These are phyloP conservation scores for Fusarium anguioides DNA, from an alignment of 2,329 filamentous ascomycete genomes.

Conservation along the genomic window DNA sequence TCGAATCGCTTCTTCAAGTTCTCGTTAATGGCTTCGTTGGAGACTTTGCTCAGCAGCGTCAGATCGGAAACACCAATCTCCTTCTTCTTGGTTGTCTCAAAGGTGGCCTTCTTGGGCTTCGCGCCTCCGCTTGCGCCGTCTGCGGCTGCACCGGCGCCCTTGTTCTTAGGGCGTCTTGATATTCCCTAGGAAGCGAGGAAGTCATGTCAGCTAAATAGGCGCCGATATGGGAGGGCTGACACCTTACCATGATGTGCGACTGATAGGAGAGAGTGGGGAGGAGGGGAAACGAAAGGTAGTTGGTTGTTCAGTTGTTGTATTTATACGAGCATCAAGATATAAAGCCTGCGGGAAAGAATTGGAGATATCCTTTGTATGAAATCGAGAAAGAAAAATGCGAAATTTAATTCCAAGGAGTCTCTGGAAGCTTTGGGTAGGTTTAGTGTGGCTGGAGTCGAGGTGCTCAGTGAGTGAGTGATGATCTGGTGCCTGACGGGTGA, in stretches of 20 bases:
- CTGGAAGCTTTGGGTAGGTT: slow-evolving; percentile 40
- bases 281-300: slow-evolving; percentile 29
- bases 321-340: slow-evolving; percentile 45
- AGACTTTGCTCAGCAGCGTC: slow-evolving; percentile 97
- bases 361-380: slow-evolving; percentile 18
- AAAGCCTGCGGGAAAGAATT: slow-evolving; percentile 18
- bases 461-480: slow-evolving; percentile 43
- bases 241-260: slow-evolving; percentile 50
- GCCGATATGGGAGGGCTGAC: slow-evolving; percentile 18
- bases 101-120: slow-evolving; percentile 94
- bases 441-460: slow-evolving; percentile 46
- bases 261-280: slow-evolving; percentile 27
- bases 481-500: slow-evolving; percentile 51
- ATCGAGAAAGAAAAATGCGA: slow-evolving; percentile 36
- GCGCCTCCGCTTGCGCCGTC: slow-evolving; percentile 56
- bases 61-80: slow-evolving; percentile 98
- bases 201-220: slow-evolving; percentile 27
- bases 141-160: slow-evolving; percentile 53
- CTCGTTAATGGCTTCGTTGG: slow-evolving; percentile 99
- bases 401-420: slow-evolving; percentile 37
- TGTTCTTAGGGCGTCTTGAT: slow-evolving; percentile 56
- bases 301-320: slow-evolving; percentile 19
- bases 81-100: slow-evolving; percentile 98
- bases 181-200: slow-evolving; percentile 48
- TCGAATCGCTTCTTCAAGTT: slow-evolving; percentile 99